Evolutionary conservation across 1,284 basidiomycete species (phyloP), one percentile per base, ranked within the genome.

Genomic region (Fomitopsis palustris): DNA sequence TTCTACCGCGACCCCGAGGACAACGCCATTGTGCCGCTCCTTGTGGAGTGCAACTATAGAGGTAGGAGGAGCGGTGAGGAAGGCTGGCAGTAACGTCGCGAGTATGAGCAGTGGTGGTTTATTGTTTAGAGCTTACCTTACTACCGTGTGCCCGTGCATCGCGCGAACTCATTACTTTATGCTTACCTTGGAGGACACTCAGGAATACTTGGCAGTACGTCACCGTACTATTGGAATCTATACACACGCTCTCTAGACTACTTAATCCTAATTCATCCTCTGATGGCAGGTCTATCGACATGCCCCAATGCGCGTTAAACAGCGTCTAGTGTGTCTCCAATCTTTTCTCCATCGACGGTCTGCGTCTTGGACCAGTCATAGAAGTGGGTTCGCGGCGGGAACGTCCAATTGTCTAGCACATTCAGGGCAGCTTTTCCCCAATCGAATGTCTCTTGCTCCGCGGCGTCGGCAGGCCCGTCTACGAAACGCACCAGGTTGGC

Each of bases 341-440:
- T 57, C 12, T 60, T 62, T n/a, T 64, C 42, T 3, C 41, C 49
- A 14, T 47, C 55, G 14, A 25, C 52, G 14, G 35, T 67, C 59
- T 64, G 65, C 43, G 65, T 65, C 52, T 64, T 61, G 14, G 69
- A 67, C 71, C 71, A 73, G 60, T 73, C 65, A 62, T 70, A 68
- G 51, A 58, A 67, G 47, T 64, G 61, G 43, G 58, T 61, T 27
- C 57, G 37, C 35, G 38, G 52, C 21, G 55, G 53, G 12, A 75
- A 64, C 55, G 78, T 70, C 91, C 92, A 95, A 12, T 72, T 69
- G 29, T 87, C 81, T 31, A 95, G 68, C 0, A 88, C 88, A 10
- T 81, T 75, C 3, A 95, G 51, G 0, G 87, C 83, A 4, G 87
- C 90, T 19, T 72, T 74, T 4, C 93, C 93, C 93, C 93, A 95